Evolutionary conservation across 768 basidiomycete genomes (phyloP), one percentile per base, ranked within the genome.

Genomic region (Grammothele lineata): DNA sequence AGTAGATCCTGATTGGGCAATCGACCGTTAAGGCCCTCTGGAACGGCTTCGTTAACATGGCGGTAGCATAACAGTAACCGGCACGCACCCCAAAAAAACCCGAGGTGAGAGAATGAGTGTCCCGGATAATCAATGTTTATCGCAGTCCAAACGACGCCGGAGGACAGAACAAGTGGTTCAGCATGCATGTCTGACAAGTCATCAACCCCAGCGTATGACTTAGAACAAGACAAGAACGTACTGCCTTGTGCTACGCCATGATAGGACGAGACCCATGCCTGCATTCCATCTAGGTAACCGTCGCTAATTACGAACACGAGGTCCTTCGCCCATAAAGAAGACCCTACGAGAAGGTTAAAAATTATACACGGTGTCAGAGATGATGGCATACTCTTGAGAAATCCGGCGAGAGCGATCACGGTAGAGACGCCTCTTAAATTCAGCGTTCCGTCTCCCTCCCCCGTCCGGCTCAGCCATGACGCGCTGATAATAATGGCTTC

Each of bases 61-160:
- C n/a, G n/a, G n/a, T n/a, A n/a, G n/a, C n/a, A n/a, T n/a, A n/a
- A n/a, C n/a, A n/a, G n/a, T n/a, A n/a, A n/a, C n/a, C n/a, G n/a
- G n/a, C 15, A 54, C 83, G 45, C 15, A 92, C 95, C 95, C 65
- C 86, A 89, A 69, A 92, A 97, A 9, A 98, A 68, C n/a, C 96
- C 95, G 2, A 98, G 73, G 61, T 97, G 91, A 9, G 88, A 92
- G 67, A 98, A 95, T 0, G 94, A 97, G 66, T 99, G 95, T 0
- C 92, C 89, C 1, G 93, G 91, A 64, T 97, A 98, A 63, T 98
- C 96, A 35, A 99, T 80, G 56, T 87, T 88, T 37, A 99, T 67
- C 10, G 92, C 92, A 1, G 89, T 92, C 96, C 96, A 99, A 35
- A 99, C 87, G 5, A 93, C 86, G 3, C 93, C 94, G 2, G 91